Base-by-base conservation (phyloP, 2,329 filamentous ascomycete species). In the Colletotrichum chrysophilum region DNA sequence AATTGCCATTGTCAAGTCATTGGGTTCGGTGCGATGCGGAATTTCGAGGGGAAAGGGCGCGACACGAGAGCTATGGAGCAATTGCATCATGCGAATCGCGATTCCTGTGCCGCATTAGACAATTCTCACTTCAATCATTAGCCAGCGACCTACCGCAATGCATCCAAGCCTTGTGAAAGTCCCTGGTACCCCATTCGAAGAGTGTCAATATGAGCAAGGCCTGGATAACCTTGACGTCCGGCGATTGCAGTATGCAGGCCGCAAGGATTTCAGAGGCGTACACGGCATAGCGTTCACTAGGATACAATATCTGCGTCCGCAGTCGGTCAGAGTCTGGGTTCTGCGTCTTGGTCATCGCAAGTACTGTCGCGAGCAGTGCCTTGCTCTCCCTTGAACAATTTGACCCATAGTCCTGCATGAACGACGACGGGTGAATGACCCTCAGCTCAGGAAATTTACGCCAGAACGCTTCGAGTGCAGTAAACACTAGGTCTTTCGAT, bases 81-180 rank as follows among this genome's bases (percentile, higher is more conserved):
- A 80, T 62, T 86, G 84, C 81, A 86, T 85, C 71, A 85, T 85
- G 24, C 84, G 81, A 56, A 84, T 83, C 4, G 85, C 84, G 48
- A 85, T 84, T 26, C 85, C 81, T 82, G 21, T 24, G 21, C 21
- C 21, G 21, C 21, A 24, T 24, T 24, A 24, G 21, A 24, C 21
- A 24, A 24, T 24, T 24, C 21, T 24, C 21, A 24, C 21, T 3
- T 24, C 21, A 24, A 24, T 24, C 21, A 24, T 24, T 24, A 24
- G 21, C 21, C 21, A 24, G 21, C 21, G 21, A 32, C 77, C 71
- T 52, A 82, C 82, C 85, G 43, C 82, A 85, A 48, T 86, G 84
- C 75, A 87, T 84, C 86, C 86, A 88, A 1, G 86, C 86, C 52
- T 84, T 85, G 66, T 87, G 85, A 16, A 85, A 85, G 30, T 86